Evolutionary conservation across 2,329 filamentous ascomycete genomes (phyloP).

Genomic region (Elsinoe necatrix): DNA sequence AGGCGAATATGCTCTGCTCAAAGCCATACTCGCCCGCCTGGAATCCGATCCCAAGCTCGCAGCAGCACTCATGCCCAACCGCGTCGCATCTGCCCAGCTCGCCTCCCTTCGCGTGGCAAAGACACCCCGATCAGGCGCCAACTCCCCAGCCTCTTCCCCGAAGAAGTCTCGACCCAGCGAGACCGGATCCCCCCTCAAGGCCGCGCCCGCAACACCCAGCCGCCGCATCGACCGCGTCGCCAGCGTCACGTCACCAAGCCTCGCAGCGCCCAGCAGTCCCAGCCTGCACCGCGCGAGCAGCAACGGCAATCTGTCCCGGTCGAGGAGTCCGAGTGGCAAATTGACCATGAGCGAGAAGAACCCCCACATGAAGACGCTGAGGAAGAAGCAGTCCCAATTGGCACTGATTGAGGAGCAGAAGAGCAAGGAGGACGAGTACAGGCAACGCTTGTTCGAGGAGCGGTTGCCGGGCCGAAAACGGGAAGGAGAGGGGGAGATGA

Average conservation of each 20-base stretch:
- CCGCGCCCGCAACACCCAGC: neutral
- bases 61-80: conserved; percentile 35
- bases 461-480: conserved; percentile 50
- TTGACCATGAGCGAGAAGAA: conserved; percentile 73
- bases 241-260: neutral
- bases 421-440: conserved; percentile 34
- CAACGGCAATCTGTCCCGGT: conserved; percentile 37
- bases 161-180: conserved; percentile 15
- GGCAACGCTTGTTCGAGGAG: conserved; percentile 39
- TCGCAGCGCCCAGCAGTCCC: neutral
- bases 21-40: conserved; percentile 64
- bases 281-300: conserved; percentile 24
- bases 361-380: conserved; percentile 73
- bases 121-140: conserved; percentile 10
- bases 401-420: conserved; percentile 18
- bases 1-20: conserved; percentile 77
- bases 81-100: conserved; percentile 30
- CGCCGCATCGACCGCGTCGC: conserved; percentile 1
- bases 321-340: conserved; percentile 44
- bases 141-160: conserved; percentile 17
- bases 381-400: conserved; percentile 27
- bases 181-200: neutral
- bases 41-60: conserved; percentile 60
- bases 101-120: conserved; percentile 24
- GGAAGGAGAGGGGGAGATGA: conserved; percentile 49